Conservation (phyloP, 1,284 basidiomycete genomes). For the Anthracocystis walkeri region DNA sequence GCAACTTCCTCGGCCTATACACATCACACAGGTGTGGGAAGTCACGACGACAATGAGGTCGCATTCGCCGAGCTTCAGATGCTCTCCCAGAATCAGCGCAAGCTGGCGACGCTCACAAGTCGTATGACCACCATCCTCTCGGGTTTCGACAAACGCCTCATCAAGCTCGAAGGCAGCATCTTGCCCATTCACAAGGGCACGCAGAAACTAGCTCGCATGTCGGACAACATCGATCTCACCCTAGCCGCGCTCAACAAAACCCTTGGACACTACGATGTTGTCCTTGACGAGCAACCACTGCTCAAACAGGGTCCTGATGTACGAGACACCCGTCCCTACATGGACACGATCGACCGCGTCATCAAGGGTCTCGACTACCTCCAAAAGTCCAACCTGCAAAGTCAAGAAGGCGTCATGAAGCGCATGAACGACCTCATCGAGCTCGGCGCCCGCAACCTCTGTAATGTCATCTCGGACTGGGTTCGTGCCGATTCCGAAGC, state of each 20-base stretch:
- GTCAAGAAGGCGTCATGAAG: constrained; percentile 59
- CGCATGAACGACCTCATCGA: constrained; percentile 65
- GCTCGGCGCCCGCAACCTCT: constrained; percentile 60
- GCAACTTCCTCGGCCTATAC: constrained; percentile 16
- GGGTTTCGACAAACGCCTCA: constrained; percentile 70
- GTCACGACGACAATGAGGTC: constrained; percentile 54
- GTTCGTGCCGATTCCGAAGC: constrained; percentile 56
- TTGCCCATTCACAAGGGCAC: constrained; percentile 67
- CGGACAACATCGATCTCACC: constrained; percentile 60
- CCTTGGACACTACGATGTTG: constrained; percentile 64
- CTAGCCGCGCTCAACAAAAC: constrained; percentile 62
- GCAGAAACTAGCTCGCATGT: constrained; percentile 63
- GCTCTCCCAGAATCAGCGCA: constrained; percentile 70
- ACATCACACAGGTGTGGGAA: not conserved
- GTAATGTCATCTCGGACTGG: constrained; percentile 61
- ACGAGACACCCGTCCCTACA: constrained; percentile 60
- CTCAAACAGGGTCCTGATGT: constrained; percentile 63
- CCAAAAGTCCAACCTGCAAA: constrained; percentile 41
- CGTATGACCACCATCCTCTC: constrained; percentile 70
- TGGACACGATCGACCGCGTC: constrained; percentile 65
- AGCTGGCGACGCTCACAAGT: constrained; percentile 68
- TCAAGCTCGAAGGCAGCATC: constrained; percentile 67
- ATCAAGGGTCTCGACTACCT: constrained; percentile 59
- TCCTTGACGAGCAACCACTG: constrained; percentile 65
- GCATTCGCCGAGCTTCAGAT: constrained; percentile 70